Evolutionary conservation across 73 alveolate species (phyloP).

Genomic region (Symbiodinium pilosum): DNA sequence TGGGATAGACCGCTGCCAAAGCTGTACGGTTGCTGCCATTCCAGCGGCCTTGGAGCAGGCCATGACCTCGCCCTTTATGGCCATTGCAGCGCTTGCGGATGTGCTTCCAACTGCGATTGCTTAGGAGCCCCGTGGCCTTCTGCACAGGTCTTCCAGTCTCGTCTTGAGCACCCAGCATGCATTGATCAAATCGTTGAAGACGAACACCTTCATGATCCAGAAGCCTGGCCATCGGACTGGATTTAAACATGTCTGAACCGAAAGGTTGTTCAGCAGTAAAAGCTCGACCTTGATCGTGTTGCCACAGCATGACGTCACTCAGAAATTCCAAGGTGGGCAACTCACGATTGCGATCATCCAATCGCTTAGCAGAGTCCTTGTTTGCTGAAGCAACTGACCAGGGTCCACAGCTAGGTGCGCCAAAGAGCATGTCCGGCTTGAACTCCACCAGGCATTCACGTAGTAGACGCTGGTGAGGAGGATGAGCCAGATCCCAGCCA

Average conservation of each 20-base stretch:
- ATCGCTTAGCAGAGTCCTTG: background rate
- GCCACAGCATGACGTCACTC: background rate
- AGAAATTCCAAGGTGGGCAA: background rate
- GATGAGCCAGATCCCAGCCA: constrained; percentile 8
- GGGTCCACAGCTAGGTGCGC: background rate
- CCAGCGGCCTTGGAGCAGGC: background rate
- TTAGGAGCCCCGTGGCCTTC: background rate
- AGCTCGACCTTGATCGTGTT: background rate
- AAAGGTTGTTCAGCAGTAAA: background rate
- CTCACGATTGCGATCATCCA: background rate
- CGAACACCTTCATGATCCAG: background rate
- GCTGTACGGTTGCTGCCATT: background rate
- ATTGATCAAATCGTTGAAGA: background rate
- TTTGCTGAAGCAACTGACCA: background rate
- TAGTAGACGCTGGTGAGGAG: background rate
- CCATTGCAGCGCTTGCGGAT: background rate
- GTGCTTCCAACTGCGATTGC: background rate
- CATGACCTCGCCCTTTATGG: background rate
- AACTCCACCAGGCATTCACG: background rate
- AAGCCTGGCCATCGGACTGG: background rate
- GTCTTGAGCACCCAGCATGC: background rate
- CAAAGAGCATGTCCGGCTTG: background rate
- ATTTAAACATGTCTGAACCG: background rate
- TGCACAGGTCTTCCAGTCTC: background rate
- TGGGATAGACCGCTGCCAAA: background rate